Evolutionary conservation across 208 protist genomes (phyloP).

Genomic region (Herpetomonas muscarum): DNA sequence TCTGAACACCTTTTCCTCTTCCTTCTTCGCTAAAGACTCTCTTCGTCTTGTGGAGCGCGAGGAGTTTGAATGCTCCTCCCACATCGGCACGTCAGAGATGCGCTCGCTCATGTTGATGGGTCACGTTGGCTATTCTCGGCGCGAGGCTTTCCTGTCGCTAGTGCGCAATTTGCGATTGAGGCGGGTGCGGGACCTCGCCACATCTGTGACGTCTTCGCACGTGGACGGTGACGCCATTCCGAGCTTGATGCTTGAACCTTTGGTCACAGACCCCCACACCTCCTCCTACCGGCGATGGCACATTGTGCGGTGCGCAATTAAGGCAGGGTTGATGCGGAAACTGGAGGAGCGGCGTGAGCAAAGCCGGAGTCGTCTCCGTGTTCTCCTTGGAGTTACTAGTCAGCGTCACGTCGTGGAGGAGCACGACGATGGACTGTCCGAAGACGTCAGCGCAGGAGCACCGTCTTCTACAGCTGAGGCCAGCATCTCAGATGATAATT

Average conservation of each 20-base stretch:
- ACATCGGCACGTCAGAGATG: constrained; percentile 5
- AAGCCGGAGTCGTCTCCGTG: constrained; percentile 46
- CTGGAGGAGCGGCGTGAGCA: constrained; percentile 51
- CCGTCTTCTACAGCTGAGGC: no score
- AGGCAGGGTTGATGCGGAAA: constrained; percentile 57
- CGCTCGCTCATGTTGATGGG: constrained; percentile 57
- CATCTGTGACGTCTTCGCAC: constrained; percentile 43
- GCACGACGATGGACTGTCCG: no score
- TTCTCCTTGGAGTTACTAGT: constrained; percentile 37
- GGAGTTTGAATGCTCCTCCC: constrained; percentile 19
- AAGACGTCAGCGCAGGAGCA: no score
- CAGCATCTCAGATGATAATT: no score
- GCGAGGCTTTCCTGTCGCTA: constrained; percentile 62
- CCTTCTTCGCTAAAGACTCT: constrained; percentile 23
- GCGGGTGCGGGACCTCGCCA: constrained; percentile 59
- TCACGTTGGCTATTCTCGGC: constrained; percentile 48
- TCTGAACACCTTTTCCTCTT: constrained; percentile 15
- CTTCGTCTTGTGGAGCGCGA: constrained; percentile 29
- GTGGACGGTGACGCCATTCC: constrained; percentile 66
- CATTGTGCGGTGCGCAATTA: constrained; percentile 59
- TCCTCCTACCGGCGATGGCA: constrained; percentile 54
- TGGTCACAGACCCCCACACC: constrained; percentile 41
- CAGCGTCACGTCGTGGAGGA: no score
- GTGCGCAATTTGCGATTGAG: constrained; percentile 63
- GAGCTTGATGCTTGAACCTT: constrained; percentile 43